A percentile compares a stretch with the other conserved stretches of the same genome.
These are phyloP conservation scores for Arachnomyces sp. DNA, from an alignment of 2,329 filamentous ascomycete genomes.

Conservation along the genomic window DNA sequence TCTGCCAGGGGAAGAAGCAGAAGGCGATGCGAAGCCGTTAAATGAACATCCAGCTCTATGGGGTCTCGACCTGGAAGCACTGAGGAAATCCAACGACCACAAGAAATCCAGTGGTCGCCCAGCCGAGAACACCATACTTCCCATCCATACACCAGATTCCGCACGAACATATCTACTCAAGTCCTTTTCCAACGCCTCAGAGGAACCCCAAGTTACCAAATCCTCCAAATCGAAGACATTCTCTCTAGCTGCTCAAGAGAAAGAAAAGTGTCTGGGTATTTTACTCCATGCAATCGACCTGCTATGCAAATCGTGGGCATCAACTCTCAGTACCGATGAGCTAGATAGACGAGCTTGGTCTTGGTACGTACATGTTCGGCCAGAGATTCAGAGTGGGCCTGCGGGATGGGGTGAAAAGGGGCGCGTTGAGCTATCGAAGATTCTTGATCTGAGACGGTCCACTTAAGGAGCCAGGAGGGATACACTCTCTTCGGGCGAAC, in stretches of 20 bases:
- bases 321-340: slow-evolving; percentile 54
- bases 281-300: slow-evolving; percentile 64
- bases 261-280: slow-evolving; percentile 59
- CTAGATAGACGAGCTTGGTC: slow-evolving; percentile 68
- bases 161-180: slow-evolving; percentile 52
- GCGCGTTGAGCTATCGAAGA: slow-evolving; percentile 55
- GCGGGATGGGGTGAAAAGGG: slow-evolving; percentile 81
- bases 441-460: slow-evolving; percentile 48
- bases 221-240: slow-evolving; percentile 36
- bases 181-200: slow-evolving; percentile 27
- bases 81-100: slow-evolving; percentile 39
- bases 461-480: too few relatives aligned
- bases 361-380: slow-evolving; percentile 72
- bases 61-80: slow-evolving; percentile 50
- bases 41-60: slow-evolving; percentile 43
- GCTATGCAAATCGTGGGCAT: slow-evolving; percentile 65
- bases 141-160: slow-evolving; percentile 65
- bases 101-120: slow-evolving; percentile 14
- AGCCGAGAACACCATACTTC: slow-evolving; percentile 45
- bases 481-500: too few relatives aligned
- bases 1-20: slow-evolving; percentile 3
- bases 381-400: slow-evolving; percentile 64
- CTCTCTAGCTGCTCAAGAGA: slow-evolving; percentile 49
- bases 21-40: slow-evolving; percentile 7
- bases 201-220: slow-evolving; percentile 7